phyloP scores from a whole-genome alignment of 176 grass and related monocot genomes.

The Musa acuminata region DNA sequence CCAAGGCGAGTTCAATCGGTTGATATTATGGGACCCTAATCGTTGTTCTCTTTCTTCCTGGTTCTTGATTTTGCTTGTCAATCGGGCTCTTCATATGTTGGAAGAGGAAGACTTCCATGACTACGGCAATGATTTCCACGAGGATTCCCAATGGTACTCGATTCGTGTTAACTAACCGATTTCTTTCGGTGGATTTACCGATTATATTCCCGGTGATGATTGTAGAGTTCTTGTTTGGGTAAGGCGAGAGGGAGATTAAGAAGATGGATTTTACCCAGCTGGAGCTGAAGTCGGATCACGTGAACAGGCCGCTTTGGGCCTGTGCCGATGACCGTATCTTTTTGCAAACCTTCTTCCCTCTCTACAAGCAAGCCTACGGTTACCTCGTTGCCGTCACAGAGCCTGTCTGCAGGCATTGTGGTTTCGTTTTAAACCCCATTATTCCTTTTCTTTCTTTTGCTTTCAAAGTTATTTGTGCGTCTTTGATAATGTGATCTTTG shows the following conservation, averaged over 20 bases:
- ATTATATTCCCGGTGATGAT: background rate
- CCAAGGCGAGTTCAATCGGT: conserved; percentile 20
- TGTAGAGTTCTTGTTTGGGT: background rate
- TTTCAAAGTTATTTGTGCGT: background rate
- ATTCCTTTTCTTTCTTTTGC: background rate
- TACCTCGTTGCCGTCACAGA: conserved; percentile 90
- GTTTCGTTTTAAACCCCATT: background rate
- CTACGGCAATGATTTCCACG: conserved; percentile 57
- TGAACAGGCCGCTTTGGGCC: conserved; percentile 75
- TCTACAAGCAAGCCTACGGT: conserved; percentile 97
- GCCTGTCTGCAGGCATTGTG: conserved; percentile 69
- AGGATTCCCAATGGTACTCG: conserved; percentile 60
- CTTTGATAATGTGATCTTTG: background rate
- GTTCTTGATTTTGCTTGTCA: background rate
- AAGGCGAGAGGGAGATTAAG: conserved; percentile 52
- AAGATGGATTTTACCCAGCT: conserved; percentile 92
- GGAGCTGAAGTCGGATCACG: conserved; percentile 74
- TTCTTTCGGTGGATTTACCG: background rate
- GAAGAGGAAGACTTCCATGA: conserved; percentile 55
- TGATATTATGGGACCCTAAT: background rate
- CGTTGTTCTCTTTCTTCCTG: background rate
- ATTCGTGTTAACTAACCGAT: background rate
- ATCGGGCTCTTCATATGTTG: conserved; percentile 29
- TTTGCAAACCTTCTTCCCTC: conserved; percentile 83
- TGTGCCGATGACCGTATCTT: conserved; percentile 86